phyloP scores from a whole-genome alignment of 1,139 yeast species.

The Yamadazyma siamensis region DNA sequence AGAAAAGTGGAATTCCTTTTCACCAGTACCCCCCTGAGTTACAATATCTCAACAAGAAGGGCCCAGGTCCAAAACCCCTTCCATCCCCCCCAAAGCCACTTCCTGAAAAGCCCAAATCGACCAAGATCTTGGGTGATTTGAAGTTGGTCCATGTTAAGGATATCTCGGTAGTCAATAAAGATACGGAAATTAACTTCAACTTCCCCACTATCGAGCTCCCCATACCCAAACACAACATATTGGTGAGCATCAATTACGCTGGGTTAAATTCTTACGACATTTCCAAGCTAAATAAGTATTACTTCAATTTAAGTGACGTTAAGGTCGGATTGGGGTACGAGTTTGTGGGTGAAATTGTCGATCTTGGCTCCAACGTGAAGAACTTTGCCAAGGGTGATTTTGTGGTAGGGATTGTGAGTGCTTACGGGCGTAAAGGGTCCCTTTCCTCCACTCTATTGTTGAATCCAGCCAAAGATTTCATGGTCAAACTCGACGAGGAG shows the following conservation, averaged over 20 bases:
- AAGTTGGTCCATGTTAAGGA: conserved; percentile 38
- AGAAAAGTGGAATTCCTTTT: conserved; percentile 30
- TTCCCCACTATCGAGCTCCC: conserved; percentile 39
- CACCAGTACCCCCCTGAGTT: conserved; percentile 45
- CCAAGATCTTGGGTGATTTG: conserved; percentile 23
- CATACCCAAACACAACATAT: conserved; percentile 26
- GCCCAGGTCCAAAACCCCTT: conserved; percentile 12
- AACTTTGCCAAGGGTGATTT: conserved; percentile 29
- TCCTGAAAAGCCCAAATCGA: conserved; percentile 15
- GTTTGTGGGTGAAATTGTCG: conserved; percentile 33
- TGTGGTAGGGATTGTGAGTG: conserved; percentile 38
- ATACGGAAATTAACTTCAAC: conserved; percentile 41
- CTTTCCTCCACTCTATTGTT: conserved; percentile 33
- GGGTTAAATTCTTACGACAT: conserved; percentile 39
- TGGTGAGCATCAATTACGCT: conserved; percentile 38
- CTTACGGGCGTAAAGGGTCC: conserved; percentile 34
- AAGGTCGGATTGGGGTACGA: conserved; percentile 45
- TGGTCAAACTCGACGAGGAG: conserved; percentile 28
- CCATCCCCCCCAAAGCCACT: conserved; percentile 8
- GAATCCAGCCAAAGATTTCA: conserved; percentile 30
- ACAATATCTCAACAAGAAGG: conserved; percentile 25
- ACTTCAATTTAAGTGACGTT: conserved; percentile 34
- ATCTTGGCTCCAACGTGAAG: conserved; percentile 28
- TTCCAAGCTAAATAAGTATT: conserved; percentile 35
- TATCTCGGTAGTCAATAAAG: conserved; percentile 39